phyloP scores from a whole-genome alignment of 768 basidiomycete genomes.

The Russula compacta region DNA sequence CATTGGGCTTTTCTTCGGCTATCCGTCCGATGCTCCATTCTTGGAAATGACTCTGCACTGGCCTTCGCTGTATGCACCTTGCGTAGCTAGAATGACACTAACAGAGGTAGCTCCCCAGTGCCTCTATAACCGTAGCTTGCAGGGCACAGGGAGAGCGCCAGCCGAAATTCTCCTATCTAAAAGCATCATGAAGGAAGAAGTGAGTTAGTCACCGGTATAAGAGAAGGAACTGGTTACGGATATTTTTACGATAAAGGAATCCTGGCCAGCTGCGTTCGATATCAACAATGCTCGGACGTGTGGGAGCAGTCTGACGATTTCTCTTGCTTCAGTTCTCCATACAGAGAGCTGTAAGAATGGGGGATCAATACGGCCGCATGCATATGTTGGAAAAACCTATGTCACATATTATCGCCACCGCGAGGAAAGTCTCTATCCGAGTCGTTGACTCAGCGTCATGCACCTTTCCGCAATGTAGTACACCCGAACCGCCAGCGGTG shows the following conservation, averaged over 20 bases:
- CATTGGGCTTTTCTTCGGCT: background rate
- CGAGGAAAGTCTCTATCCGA: background rate
- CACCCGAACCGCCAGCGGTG: background rate
- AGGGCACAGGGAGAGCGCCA: no score
- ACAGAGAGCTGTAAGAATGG: background rate
- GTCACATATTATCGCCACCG: background rate
- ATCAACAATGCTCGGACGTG: no score
- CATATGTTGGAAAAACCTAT: background rate
- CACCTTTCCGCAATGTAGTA: background rate
- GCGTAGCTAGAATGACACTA: background rate
- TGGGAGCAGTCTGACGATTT: no score
- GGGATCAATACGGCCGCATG: background rate
- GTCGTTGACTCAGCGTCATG: background rate
- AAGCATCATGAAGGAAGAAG: no score
- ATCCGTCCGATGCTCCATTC: background rate
- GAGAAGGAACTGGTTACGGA: no score
- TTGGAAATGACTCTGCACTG: background rate
- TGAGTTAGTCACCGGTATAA: no score
- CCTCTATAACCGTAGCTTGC: no score
- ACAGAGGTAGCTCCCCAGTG: no score
- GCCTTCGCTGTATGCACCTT: background rate
- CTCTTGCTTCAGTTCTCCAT: background rate
- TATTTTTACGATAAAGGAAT: no score
- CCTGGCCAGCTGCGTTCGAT: no score
- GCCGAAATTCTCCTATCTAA: no score